Base-by-base conservation (phyloP, 371 early-diverging fungal species). In the Mucor irregularis region DNA sequence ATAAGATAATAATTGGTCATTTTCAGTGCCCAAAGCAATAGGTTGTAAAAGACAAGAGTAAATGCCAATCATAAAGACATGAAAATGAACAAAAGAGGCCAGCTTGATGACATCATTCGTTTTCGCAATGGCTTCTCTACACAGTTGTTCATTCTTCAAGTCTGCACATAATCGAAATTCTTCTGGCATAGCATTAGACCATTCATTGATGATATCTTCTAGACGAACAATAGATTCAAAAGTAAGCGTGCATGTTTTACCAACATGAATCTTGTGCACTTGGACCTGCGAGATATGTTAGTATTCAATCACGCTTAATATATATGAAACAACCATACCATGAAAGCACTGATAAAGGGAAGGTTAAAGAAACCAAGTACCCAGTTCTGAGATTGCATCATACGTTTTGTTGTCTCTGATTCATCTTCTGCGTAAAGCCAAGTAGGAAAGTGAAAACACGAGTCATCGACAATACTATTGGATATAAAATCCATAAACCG, bases 1-100 rank as follows among this genome's bases (percentile, higher is more conserved):
- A 8, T 22, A 19, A 2, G 48, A 26, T 6, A 58, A 38, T 11
- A 64, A 10, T 3, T 49, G 45, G 2, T 58, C 50, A 4, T 34
- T 45, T 13, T 38, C 29, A 11, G 9, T 10, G 13, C 35, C 17
- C 17, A 51, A n/a, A 13, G 33, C 35, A 22, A 33, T 49, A 11
- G 62, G 62, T 5, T 58, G 64, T 17, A 64, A 37, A 1, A 64
- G n/a, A n/a, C 31, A 7, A 26, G 49, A 40, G 31, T 58, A 48
- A 7, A 64, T 30, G 11, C 21, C 38, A 8, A 53, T 26, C 3
- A 33, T 21, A 17, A 58, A 31, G 2, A 28, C 2, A 17, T 48
- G 43, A 31, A 49, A 58, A 24, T 49, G 54, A 7, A 43, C 16
- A 49, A 64, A 64, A 9, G 30, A 25, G 10, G 54, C 21, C 2